Evolutionary conservation across 208 protist species (phyloP).

Genomic region (Phytomonas serpens): DNA sequence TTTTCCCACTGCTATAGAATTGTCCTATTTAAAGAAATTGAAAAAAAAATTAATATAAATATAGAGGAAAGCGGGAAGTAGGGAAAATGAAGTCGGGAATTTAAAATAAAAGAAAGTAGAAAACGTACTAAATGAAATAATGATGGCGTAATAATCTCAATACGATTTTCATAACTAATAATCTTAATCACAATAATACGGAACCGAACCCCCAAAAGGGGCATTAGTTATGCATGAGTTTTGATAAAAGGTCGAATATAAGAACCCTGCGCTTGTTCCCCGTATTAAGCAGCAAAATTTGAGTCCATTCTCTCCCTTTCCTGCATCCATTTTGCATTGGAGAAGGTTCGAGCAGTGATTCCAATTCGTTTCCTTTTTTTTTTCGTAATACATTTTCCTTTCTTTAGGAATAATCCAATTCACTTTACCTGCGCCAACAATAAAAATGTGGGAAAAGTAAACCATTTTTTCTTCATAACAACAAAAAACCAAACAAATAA

Average conservation of each 20-base stretch:
- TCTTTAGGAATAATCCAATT: background rate
- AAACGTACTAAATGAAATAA: slow-evolving; percentile 1
- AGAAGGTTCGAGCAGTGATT: background rate
- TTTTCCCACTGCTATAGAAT: background rate
- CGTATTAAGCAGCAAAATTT: background rate
- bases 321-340: background rate
- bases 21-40: background rate
- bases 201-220: background rate
- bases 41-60: slow-evolving; percentile 11
- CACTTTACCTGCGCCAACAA: background rate
- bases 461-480: background rate
- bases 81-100: slow-evolving; percentile 9
- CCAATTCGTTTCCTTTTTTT: background rate
- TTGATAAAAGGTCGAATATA: background rate
- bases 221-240: background rate
- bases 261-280: background rate
- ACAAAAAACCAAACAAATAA: background rate
- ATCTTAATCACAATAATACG: slow-evolving; percentile 1
- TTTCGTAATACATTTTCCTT: background rate
- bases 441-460: background rate
- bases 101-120: background rate
- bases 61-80: slow-evolving; percentile 13
- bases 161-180: background rate
- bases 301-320: background rate
- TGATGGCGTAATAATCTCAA: background rate